Base-by-base conservation (phyloP, 257 asterid genomes). In the Plantago elongata region DNA sequence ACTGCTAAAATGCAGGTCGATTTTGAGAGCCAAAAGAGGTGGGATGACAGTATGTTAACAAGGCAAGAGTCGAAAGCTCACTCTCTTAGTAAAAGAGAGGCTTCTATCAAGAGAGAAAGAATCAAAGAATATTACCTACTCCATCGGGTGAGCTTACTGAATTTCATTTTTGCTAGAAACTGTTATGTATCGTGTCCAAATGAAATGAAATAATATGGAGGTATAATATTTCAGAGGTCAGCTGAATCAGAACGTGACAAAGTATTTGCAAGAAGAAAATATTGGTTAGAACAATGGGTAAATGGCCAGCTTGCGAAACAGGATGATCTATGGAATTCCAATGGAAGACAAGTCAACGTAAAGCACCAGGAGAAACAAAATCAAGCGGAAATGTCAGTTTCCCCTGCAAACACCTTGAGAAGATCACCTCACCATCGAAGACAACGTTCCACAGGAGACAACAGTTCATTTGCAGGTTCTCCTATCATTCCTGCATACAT, bases 401-500 rank as follows among this genome's bases (percentile, higher is more conserved):
- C 86, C 47, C 85, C 88, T 11, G 51, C 60, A 62, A 7, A 60
- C 18, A 50, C 69, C 37, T 77, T 86, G 15, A 75, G 75, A 79
- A 79, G 81, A 74, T 74, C 88, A 54, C 75, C 78, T 71, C 86
- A 88, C 29, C 90, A 83, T n/a, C 81, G 81, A 69, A 88, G 83
- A 73, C 94, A 86, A 60, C 79, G 65, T 1, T 91, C 95, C 9
- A 71, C 57, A 5, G 96, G 92, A 64, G 95, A 86, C 3, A 83
- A 79, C 7, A 69, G 47, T 45, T 72, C 77, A 37, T 77, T 79
- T 47, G 42, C 59, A 38, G 84, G 79, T 13, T 87, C 97, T 13
- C 83, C 89, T 45, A 37, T 74, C 30, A 61, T 73, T 57, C 98
- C 98, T 50, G 79, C 95, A n/a, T 91, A 91, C 75, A 91, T 91